Conservation (phyloP, 2,329 filamentous ascomycete species). For the Nemania diffusa region DNA sequence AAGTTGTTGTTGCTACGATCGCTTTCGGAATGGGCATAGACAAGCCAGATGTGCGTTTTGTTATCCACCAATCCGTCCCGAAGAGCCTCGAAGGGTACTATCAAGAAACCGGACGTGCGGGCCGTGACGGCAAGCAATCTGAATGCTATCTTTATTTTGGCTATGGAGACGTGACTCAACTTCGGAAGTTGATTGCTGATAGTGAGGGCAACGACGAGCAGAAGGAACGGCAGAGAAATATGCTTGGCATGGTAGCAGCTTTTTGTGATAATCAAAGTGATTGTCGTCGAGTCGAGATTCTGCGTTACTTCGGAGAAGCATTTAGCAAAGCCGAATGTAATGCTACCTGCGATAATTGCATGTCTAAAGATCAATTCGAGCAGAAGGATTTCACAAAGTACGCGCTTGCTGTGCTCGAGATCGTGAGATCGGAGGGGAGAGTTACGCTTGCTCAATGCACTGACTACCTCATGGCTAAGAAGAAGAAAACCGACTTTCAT, state of each 20-base stretch:
- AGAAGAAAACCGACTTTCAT: conserved; percentile 63
- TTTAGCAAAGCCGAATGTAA: conserved; percentile 79
- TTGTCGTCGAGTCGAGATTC: conserved; percentile 86
- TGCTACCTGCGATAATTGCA: conserved; percentile 88
- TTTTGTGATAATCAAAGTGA: conserved; percentile 92
- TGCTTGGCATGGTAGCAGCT: conserved; percentile 85
- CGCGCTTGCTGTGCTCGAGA: conserved; percentile 74
- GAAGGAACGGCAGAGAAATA: conserved; percentile 83
- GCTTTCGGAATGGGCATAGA: conserved; percentile 99
- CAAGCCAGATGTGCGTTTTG: conserved; percentile 95
- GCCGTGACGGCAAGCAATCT: conserved; percentile 86
- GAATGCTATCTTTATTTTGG: conserved; percentile 92
- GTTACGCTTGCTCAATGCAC: conserved; percentile 83
- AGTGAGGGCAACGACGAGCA: conserved; percentile 80
- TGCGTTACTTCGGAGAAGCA: conserved; percentile 92
- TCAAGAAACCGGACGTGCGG: conserved; percentile 95
- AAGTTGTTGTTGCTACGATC: conserved; percentile 97
- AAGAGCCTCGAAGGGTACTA: conserved; percentile 99
- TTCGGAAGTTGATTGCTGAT: conserved; percentile 85
- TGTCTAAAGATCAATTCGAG: conserved; percentile 75
- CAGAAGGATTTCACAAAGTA: conserved; percentile 80
- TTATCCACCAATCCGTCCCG: conserved; percentile 91
- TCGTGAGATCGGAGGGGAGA: conserved; percentile 70
- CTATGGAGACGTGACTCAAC: conserved; percentile 77
- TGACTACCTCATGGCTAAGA: conserved; percentile 82